A percentile compares a stretch with the other conserved stretches of the same genome.
Conservation (phyloP, 192 early-diverging fungal genomes). For the Phycomyces nitens region DNA sequence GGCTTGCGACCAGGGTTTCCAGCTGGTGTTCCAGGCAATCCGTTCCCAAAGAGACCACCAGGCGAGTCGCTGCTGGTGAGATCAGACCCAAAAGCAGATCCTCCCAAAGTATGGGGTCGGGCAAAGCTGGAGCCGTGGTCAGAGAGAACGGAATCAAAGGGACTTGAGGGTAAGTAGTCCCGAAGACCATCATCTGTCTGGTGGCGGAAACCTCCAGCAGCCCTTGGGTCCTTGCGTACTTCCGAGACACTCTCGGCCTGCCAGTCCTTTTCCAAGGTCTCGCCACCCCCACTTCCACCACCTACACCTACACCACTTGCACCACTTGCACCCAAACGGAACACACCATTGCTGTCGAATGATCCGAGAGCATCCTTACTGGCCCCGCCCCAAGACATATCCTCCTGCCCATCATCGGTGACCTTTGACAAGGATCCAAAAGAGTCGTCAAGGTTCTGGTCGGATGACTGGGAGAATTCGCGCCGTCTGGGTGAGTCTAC, state of each 20-base stretch:
- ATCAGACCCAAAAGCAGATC: background rate
- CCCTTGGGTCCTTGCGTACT: background rate
- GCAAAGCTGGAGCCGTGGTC: background rate
- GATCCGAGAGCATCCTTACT: slow-evolving; percentile 4
- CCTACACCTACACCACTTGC: too few species aligned
- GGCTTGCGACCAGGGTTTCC: background rate
- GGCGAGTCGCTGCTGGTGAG: background rate
- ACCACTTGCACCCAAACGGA: background rate
- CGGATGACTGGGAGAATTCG: background rate
- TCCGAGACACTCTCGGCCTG: background rate
- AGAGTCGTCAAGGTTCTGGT: background rate
- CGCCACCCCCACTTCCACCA: background rate
- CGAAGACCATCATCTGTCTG: background rate
- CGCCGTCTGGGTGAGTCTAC: background rate
- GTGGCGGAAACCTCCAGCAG: background rate
- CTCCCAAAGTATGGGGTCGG: too few species aligned
- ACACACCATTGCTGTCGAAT: slow-evolving; percentile 11
- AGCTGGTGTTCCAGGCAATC: background rate
- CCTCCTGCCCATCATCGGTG: background rate
- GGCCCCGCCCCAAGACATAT: slow-evolving; percentile 1
- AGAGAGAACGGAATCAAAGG: background rate
- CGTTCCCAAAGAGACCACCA: background rate
- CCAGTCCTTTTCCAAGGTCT: background rate
- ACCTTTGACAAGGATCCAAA: background rate
- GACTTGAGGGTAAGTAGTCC: background rate